Conservation (phyloP, 306 rosid genomes). For the Quercus parvula region DNA sequence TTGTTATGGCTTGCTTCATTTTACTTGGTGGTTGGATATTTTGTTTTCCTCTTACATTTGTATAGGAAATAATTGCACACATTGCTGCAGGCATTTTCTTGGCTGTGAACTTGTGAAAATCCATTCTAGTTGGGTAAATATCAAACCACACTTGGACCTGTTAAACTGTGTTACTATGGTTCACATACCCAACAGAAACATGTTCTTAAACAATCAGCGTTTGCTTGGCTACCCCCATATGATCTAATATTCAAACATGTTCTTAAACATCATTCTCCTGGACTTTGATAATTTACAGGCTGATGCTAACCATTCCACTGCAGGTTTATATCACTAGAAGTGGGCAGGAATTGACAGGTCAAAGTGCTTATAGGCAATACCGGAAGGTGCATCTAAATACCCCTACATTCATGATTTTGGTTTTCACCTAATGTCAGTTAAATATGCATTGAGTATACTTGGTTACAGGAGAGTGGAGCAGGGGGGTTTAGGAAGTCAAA, state of each 20-base stretch:
- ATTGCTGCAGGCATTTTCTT: too few species aligned
- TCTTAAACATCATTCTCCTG: background rate
- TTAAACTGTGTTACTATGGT: background rate
- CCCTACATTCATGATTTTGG: background rate
- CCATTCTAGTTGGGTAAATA: too few species aligned
- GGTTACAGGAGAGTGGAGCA: conserved; percentile 63
- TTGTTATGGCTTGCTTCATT: background rate
- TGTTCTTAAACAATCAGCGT: background rate
- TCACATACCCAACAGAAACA: background rate
- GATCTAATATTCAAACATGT: background rate
- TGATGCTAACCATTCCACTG: conserved; percentile 20
- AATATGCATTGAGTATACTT: conserved; percentile 25
- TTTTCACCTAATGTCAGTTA: background rate
- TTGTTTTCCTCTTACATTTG: background rate
- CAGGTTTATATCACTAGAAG: conserved; percentile 75
- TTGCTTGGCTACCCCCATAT: background rate
- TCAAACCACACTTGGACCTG: too few species aligned
- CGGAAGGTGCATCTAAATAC: conserved; percentile 45
- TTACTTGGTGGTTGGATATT: background rate
- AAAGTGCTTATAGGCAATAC: conserved; percentile 54
- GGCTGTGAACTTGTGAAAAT: too few species aligned
- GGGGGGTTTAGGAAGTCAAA: conserved; percentile 43
- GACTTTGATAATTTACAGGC: background rate
- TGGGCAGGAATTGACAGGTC: conserved; percentile 75
- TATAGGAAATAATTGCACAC: too few species aligned